phyloP scores from a whole-genome alignment of 768 basidiomycete species.

The Agaricus sinodeliciosus region DNA sequence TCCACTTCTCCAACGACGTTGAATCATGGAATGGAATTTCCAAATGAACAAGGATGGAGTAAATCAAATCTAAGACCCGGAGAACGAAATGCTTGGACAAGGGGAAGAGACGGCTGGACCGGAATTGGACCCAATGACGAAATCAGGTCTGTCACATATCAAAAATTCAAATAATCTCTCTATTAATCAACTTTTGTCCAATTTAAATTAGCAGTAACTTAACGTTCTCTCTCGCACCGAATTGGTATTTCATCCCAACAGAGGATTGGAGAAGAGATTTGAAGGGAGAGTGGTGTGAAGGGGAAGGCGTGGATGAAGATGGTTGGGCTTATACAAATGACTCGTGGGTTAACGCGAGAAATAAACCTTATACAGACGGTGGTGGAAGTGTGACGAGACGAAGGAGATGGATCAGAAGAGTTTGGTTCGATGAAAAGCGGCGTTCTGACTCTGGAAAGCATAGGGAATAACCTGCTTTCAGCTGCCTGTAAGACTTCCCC shows the following conservation, averaged over 20 bases:
- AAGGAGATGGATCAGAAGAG: slow-evolving; percentile 62
- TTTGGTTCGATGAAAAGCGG: slow-evolving; percentile 42
- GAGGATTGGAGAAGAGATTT: slow-evolving; percentile 75
- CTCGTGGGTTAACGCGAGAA: slow-evolving; percentile 53
- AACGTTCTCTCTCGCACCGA: slow-evolving; percentile 68
- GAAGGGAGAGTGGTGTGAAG: slow-evolving; percentile 47
- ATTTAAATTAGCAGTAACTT: slow-evolving; percentile 58
- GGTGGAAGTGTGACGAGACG: slow-evolving; percentile 53
- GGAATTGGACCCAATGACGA: slow-evolving; percentile 43
- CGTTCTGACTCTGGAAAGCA: no score
- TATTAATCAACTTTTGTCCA: background rate
- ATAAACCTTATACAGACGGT: slow-evolving; percentile 34
- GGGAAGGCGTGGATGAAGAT: slow-evolving; percentile 32
- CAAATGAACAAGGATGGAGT: slow-evolving; percentile 27
- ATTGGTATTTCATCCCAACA: slow-evolving; percentile 69
- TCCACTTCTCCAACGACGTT: no score
- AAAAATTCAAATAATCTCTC: background rate
- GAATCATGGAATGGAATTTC: background rate
- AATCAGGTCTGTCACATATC: slow-evolving; percentile 49
- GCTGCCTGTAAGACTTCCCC: no score
- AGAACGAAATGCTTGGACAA: slow-evolving; percentile 65
- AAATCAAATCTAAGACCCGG: slow-evolving; percentile 33
- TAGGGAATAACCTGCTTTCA: no score
- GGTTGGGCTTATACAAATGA: slow-evolving; percentile 85
- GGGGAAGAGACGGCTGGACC: slow-evolving; percentile 67